A percentile compares a stretch with the other conserved stretches of the same genome.
phyloP scores from a whole-genome alignment of 78 protist species.

The Acrasis kona region DNA sequence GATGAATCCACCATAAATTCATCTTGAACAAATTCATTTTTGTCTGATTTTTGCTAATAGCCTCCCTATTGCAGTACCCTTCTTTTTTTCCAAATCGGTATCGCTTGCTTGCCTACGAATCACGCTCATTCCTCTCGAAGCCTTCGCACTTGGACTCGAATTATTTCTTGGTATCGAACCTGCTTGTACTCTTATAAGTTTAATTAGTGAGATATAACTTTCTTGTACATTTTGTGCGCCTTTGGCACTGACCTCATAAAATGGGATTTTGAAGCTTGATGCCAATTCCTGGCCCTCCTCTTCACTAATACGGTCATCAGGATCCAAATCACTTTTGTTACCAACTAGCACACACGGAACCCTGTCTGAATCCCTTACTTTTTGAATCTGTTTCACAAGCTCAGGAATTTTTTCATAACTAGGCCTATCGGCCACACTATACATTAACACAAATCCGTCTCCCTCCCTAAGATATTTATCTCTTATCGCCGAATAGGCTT shows the following conservation, averaged over 20 bases:
- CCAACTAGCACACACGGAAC: slow-evolving; percentile 33
- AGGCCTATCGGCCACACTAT: not conserved
- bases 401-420: slow-evolving; percentile 17
- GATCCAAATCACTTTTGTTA: slow-evolving; percentile 39
- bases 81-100: no score
- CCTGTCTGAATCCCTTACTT: slow-evolving; percentile 1
- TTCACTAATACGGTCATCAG: slow-evolving; percentile 3
- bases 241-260: slow-evolving; percentile 1
- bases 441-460: slow-evolving; percentile 45
- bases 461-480: slow-evolving; percentile 41
- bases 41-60: no score
- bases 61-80: no score
- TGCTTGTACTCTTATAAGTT: not conserved
- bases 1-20: no score
- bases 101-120: no score
- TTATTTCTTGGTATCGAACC: not conserved
- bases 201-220: not conserved
- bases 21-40: no score
- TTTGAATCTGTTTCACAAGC: not conserved
- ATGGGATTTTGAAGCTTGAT: not conserved
- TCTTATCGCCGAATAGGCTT: slow-evolving; percentile 44
- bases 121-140: no score
- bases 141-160: no score
- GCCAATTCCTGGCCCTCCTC: slow-evolving; percentile 5
- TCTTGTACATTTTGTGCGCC: not conserved